Evolutionary conservation across 345 rosid genomes (phyloP).

Genomic region (Lenwebbia sp.): DNA sequence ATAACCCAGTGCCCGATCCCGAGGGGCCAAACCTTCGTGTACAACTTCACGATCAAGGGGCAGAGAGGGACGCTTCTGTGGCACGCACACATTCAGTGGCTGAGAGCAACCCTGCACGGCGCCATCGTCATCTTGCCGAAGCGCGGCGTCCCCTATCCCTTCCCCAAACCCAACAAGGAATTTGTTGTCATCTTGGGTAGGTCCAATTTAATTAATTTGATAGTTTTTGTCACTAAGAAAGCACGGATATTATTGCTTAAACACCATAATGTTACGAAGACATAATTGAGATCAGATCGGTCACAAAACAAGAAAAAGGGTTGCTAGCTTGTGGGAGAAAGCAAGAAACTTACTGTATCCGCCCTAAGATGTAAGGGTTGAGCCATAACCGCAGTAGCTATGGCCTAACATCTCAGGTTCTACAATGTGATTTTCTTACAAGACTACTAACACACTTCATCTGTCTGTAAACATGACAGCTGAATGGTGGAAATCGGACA

Average conservation of each 20-base stretch:
- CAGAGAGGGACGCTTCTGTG: slow-evolving; percentile 69
- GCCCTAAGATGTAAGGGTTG: background rate
- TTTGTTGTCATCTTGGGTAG: slow-evolving; percentile 41
- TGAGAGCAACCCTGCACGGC: slow-evolving; percentile 57
- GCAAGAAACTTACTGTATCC: background rate
- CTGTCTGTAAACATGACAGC: slow-evolving; percentile 14
- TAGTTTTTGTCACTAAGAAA: background rate
- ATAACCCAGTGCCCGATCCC: slow-evolving; percentile 77
- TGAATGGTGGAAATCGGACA: slow-evolving; percentile 74
- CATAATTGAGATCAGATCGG: background rate
- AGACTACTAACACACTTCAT: background rate
- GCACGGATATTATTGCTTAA: background rate
- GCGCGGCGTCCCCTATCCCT: slow-evolving; percentile 53
- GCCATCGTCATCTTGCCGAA: slow-evolving; percentile 61
- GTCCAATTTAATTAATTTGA: background rate
- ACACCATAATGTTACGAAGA: background rate
- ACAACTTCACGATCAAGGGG: slow-evolving; percentile 47
- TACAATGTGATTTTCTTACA: background rate
- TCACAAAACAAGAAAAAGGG: background rate
- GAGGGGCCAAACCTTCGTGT: slow-evolving; percentile 40
- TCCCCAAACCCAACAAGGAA: slow-evolving; percentile 47
- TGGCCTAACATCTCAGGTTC: background rate
- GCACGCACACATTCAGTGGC: slow-evolving; percentile 74
- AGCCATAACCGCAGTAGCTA: background rate
- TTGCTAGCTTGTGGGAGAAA: background rate